phyloP scores from a whole-genome alignment of 2,329 filamentous ascomycete genomes.

The Plectosphaerella sp. region DNA sequence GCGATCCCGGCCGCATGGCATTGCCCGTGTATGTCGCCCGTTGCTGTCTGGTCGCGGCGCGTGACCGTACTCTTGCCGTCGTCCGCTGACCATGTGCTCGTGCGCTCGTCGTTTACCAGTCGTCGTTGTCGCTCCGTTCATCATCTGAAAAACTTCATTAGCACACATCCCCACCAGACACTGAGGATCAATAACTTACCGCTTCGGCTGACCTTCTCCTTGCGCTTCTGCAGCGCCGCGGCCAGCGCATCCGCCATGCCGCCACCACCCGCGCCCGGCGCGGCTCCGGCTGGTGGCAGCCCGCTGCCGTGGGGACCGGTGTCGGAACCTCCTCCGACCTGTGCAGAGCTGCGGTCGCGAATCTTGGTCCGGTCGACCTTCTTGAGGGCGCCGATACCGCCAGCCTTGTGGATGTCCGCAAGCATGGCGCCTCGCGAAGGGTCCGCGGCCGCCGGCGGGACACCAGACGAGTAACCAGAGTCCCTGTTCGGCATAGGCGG shows the following conservation, averaged over 20 bases:
- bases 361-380: slow-evolving; percentile 71
- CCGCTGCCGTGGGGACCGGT: slow-evolving; percentile 45
- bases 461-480: slow-evolving; percentile 52
- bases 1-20: too few relatives aligned
- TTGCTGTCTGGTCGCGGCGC: too few relatives aligned
- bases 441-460: slow-evolving; percentile 40
- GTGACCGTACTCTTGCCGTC: too few relatives aligned
- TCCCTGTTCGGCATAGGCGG: slow-evolving; percentile 54
- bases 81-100: background rate
- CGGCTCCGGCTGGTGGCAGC: slow-evolving; percentile 47
- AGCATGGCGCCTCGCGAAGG: slow-evolving; percentile 55
- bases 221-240: slow-evolving; percentile 73
- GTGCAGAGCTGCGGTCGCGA: slow-evolving; percentile 64
- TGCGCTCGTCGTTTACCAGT: slow-evolving; percentile 46
- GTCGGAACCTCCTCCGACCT: slow-evolving; percentile 40
- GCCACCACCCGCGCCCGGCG: slow-evolving; percentile 50
- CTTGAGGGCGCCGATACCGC: slow-evolving; percentile 64
- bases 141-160: slow-evolving; percentile 54
- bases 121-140: slow-evolving; percentile 67
- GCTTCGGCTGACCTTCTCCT: slow-evolving; percentile 90
- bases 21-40: too few relatives aligned
- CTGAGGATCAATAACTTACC: slow-evolving; percentile 58
- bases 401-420: slow-evolving; percentile 67
- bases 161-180: background rate
- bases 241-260: slow-evolving; percentile 81